Evolutionary conservation across 2,329 filamentous ascomycete genomes (phyloP).

Genomic region (Colletotrichum liaoningense): DNA sequence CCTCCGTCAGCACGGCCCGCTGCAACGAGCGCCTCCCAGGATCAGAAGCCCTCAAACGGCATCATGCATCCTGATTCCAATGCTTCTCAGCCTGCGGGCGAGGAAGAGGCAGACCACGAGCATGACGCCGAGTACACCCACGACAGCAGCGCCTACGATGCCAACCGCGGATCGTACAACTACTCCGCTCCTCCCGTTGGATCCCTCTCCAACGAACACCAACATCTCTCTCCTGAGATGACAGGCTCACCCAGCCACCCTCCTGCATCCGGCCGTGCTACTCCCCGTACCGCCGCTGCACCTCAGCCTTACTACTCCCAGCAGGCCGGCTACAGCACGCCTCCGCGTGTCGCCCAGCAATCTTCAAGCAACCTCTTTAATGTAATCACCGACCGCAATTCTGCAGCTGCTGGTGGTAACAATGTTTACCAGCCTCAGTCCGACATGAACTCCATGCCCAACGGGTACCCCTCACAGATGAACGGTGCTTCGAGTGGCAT

Average conservation of each 20-base stretch:
- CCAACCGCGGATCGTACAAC: slow-evolving; percentile 79
- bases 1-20: slow-evolving; percentile 76
- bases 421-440: slow-evolving; percentile 79
- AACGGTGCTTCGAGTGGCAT: slow-evolving; percentile 67
- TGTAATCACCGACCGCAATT: slow-evolving; percentile 81
- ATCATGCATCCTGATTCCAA: slow-evolving; percentile 67
- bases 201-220: slow-evolving; percentile 76
- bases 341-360: slow-evolving; percentile 74
- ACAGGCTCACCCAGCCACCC: slow-evolving; percentile 84
- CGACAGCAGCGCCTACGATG: slow-evolving; percentile 79
- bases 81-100: slow-evolving; percentile 63
- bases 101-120: slow-evolving; percentile 80
- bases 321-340: slow-evolving; percentile 78
- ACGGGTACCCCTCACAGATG: slow-evolving; percentile 74
- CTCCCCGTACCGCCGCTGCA: slow-evolving; percentile 81
- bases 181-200: slow-evolving; percentile 78
- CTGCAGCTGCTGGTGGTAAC: slow-evolving; percentile 69
- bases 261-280: slow-evolving; percentile 84
- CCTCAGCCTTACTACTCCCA: slow-evolving; percentile 80
- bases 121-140: slow-evolving; percentile 89
- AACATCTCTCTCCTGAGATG: slow-evolving; percentile 85
- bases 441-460: slow-evolving; percentile 69
- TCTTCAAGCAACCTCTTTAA: slow-evolving; percentile 88
- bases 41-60: slow-evolving; percentile 75
- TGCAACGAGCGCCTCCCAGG: slow-evolving; percentile 67